Base-by-base conservation (phyloP, 805 yeast species). In the Wickerhamomyces mucosus region DNA sequence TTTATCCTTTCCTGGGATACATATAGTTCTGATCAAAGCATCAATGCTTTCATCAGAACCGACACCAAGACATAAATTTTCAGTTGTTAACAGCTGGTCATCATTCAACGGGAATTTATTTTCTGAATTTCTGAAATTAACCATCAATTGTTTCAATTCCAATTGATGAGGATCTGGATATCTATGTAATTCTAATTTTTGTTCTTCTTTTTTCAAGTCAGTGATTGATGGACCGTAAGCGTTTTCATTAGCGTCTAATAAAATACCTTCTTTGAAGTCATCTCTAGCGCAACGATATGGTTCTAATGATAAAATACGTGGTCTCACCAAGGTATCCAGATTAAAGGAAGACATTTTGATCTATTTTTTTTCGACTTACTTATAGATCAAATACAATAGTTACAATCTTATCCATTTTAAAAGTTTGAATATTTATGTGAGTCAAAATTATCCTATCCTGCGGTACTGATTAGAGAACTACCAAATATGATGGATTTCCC, bases 231-330 rank as follows among this genome's bases (percentile, higher is more conserved):
- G 89, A 0, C 97, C 98, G 50, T 78, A 81, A 3, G 97, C 79
- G 53, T 92, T 92, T 58, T 92, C 98, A 50, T 92, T 92, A 35
- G 98, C 98, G 56, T 92, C 98, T 32, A 92, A 63, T 15, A 92
- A 64, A 27, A 92, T 66, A 19, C 98, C 98, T 22, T 69, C 85
- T 36, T 73, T 80, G 65, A 78, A 89, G 51, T 89, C 97, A 13
- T 92, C 98, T 58, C 98, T 67, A 4, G 98, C 98, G 58, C 98
- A 92, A 32, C 95, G 71, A 56, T 92, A 92, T 7, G 98, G 97
- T 61, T 81, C 86, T 34, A 92, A 65, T 3, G 71, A 58, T 37
- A 73, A 67, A 37, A 92, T 85, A 45, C 89, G 92, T 15, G 96
- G 95, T 56, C 98, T 69, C 3, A 83, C 79, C 21, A 86, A 58